These are phyloP conservation scores for Trichoderma simmonsii DNA, from an alignment of 2,329 filamentous ascomycete genomes.

Conservation along the genomic window DNA sequence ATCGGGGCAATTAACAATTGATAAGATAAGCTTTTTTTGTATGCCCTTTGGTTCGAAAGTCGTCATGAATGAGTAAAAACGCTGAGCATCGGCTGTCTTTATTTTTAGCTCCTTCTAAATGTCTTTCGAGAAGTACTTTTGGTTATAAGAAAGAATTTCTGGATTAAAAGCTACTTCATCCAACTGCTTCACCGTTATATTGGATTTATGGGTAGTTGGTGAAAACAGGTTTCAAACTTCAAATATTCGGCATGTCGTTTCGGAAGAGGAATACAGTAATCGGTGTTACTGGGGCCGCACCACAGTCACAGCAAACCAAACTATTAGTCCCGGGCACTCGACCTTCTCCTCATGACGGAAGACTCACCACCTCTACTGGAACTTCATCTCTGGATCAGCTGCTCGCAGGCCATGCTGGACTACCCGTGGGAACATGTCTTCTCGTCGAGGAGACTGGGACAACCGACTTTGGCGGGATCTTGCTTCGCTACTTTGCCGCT, in stretches of 20 bases:
- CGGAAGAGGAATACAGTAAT: conserved; percentile 56
- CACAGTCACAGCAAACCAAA: conserved; percentile 32
- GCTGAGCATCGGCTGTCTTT: background rate
- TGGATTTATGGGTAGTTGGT: background rate
- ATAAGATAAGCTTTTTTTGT: background rate
- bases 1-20: background rate
- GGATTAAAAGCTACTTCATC: background rate
- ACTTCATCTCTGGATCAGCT: conserved; percentile 80
- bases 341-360: conserved; percentile 84
- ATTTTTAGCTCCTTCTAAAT: background rate
- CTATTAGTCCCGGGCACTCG: conserved; percentile 55
- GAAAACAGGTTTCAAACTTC: background rate
- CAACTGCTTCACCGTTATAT: background rate
- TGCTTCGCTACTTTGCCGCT: conserved; percentile 85
- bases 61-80: background rate
- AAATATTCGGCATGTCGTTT: conserved; percentile 48
- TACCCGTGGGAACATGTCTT: conserved; percentile 76
- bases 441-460: conserved; percentile 86
- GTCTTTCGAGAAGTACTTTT: background rate
- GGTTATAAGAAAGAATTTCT: background rate
- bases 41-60: background rate
- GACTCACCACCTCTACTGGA: conserved; percentile 86
- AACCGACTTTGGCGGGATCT: conserved; percentile 84
- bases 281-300: conserved; percentile 28
- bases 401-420: conserved; percentile 79